Evolutionary conservation across 208 protist species (phyloP).

Genomic region (Kentomonas sorsogonicus): DNA sequence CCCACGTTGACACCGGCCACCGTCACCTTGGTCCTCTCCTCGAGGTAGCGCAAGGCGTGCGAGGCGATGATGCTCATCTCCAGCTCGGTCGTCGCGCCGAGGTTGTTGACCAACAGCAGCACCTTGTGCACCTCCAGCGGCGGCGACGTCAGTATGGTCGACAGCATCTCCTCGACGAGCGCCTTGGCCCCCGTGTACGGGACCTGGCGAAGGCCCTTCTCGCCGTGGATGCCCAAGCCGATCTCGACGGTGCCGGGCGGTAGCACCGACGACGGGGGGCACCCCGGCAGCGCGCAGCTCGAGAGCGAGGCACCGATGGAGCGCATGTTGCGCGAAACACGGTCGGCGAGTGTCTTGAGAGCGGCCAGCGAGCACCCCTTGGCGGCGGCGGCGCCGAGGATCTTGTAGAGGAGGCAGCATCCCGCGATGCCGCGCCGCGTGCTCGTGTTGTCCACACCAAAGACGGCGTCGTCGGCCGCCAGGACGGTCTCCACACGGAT

Average conservation of each 20-base stretch:
- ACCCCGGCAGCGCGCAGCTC: constrained; percentile 61
- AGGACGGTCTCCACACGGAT: constrained; percentile 66
- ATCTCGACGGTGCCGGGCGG: constrained; percentile 55
- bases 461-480: constrained; percentile 79
- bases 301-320: constrained; percentile 73
- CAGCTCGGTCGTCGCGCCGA: constrained; percentile 72
- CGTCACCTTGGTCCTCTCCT: constrained; percentile 11
- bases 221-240: constrained; percentile 90
- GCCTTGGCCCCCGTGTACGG: constrained; percentile 21
- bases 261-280: constrained; percentile 37
- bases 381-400: constrained; percentile 61
- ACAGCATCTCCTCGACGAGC: constrained; percentile 29
- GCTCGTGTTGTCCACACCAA: constrained; percentile 30
- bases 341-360: constrained; percentile 34
- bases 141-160: constrained; percentile 27
- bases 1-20: constrained; percentile 61
- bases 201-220: constrained; percentile 47
- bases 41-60: constrained; percentile 27
- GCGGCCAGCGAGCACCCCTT: constrained; percentile 40
- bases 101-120: constrained; percentile 84
- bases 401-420: constrained; percentile 83
- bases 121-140: constrained; percentile 19
- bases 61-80: constrained; percentile 56
- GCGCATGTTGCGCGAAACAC: constrained; percentile 46
- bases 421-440: constrained; percentile 80